A percentile compares a stretch with the other conserved stretches of the same genome.
These are phyloP conservation scores for Colletotrichum navitas DNA, from an alignment of 2,329 filamentous ascomycete genomes.

Conservation along the genomic window DNA sequence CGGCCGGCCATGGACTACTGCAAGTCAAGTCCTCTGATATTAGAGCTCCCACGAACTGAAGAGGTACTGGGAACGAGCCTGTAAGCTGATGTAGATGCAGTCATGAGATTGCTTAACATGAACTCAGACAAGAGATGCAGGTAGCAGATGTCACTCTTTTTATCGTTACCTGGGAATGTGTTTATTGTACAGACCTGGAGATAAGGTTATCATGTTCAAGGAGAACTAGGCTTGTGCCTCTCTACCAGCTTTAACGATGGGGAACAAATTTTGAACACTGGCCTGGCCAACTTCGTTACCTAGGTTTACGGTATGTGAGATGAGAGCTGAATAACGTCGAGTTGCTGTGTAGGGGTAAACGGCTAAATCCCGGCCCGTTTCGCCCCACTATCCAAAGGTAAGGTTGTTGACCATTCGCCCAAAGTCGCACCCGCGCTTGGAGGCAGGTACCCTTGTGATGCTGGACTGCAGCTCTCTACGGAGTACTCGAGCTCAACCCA, in stretches of 20 bases:
- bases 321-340: not conserved
- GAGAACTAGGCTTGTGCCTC: too few species aligned
- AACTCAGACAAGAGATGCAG: not conserved
- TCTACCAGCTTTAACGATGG: not conserved
- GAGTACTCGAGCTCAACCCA: not conserved
- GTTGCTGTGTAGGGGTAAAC: not conserved
- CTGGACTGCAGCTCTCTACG: conserved; percentile 19
- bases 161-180: not conserved
- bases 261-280: not conserved
- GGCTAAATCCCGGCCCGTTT: conserved; percentile 1
- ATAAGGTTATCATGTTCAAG: too few species aligned
- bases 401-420: not conserved
- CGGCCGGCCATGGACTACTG: not conserved
- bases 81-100: not conserved
- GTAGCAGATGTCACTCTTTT: not conserved
- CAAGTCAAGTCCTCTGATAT: not conserved
- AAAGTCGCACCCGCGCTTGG: not conserved
- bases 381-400: not conserved
- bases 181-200: too few species aligned
- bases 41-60: not conserved
- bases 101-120: not conserved
- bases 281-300: not conserved
- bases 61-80: not conserved
- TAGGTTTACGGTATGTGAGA: not conserved
- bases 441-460: conserved; percentile 3